These are phyloP conservation scores for Orbilia brochopaga DNA, from an alignment of 2,329 filamentous ascomycete species.

Conservation along the genomic window DNA sequence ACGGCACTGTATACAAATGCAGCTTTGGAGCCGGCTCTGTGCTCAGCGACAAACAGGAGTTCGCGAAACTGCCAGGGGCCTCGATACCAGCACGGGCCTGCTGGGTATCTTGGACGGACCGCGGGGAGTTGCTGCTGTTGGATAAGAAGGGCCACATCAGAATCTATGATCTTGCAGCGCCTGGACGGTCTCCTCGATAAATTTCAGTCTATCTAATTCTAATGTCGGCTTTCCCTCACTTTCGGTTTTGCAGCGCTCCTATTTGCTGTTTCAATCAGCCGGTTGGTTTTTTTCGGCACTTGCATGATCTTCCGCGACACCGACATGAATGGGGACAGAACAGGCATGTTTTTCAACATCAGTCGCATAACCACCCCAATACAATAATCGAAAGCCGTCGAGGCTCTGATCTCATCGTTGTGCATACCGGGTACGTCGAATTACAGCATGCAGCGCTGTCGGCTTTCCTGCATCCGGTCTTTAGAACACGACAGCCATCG, in stretches of 20 bases:
- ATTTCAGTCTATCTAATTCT: not conserved
- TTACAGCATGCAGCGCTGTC: conserved; percentile 4
- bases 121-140: conserved; percentile 38
- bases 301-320: not conserved
- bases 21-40: conserved; percentile 39
- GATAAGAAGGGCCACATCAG: conserved; percentile 44
- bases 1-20: conserved; percentile 42
- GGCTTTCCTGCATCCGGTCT: conserved; percentile 21
- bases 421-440: conserved; percentile 18
- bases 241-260: not conserved
- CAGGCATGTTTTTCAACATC: too few relatives aligned
- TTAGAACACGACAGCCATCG: conserved; percentile 25
- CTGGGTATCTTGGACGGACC: conserved; percentile 44
- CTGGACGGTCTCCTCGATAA: conserved; percentile 33
- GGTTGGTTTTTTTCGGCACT: not conserved
- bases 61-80: conserved; percentile 44
- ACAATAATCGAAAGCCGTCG: not conserved
- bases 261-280: not conserved
- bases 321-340: not conserved
- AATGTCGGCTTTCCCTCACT: not conserved
- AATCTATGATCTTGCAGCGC: conserved; percentile 22
- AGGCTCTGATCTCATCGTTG: conserved; percentile 31
- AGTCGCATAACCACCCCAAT: not conserved
- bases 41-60: conserved; percentile 45
- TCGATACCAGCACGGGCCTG: conserved; percentile 45